Percentiles rank a stretch among this genome's conserved stretches.
Evolutionary conservation across 2,329 filamentous ascomycete genomes (phyloP).

Genomic region (Nothomitra cinnamomea): DNA sequence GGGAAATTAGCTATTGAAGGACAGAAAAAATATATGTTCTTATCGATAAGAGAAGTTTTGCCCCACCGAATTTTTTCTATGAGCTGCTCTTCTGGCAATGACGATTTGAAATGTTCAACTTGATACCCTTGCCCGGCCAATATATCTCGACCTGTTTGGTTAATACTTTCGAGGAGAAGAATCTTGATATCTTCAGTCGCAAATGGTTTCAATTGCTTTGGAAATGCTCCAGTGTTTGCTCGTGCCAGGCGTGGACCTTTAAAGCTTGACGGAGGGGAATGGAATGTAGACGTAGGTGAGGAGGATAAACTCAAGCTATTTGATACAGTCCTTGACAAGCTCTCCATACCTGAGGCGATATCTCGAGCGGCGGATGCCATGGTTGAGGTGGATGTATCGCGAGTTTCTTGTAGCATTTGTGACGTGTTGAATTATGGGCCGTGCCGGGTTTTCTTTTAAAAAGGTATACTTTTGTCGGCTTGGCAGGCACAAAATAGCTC

Average conservation of each 20-base stretch:
- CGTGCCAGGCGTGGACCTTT: constrained; percentile 24
- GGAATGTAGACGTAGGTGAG: constrained; percentile 59
- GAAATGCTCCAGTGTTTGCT: constrained; percentile 26
- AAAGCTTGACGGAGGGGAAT: constrained; percentile 52
- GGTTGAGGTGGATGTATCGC: too few relatives aligned
- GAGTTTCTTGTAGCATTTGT: too few relatives aligned
- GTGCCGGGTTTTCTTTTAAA: too few relatives aligned
- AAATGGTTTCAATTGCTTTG: constrained; percentile 85
- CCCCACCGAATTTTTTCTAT: constrained; percentile 87
- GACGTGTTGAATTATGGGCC: too few relatives aligned
- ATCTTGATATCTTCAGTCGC: constrained; percentile 94
- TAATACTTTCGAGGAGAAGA: constrained; percentile 87
- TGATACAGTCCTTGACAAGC: constrained; percentile 21
- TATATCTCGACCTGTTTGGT: constrained; percentile 73
- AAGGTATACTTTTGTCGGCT: too few relatives aligned
- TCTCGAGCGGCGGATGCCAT: constrained; percentile 3
- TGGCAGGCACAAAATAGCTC: too few relatives aligned
- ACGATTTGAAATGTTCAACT: constrained; percentile 80
- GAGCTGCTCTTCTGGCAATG: constrained; percentile 77
- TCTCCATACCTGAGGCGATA: neutral
- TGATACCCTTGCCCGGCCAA: constrained; percentile 80
- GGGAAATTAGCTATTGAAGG: constrained; percentile 10
- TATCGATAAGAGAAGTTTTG: neutral
- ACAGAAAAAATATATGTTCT: neutral
- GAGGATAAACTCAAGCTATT: constrained; percentile 52